These are phyloP conservation scores for Musa balbisiana DNA, from an alignment of 202 grass and related monocot genomes.

Conservation along the genomic window DNA sequence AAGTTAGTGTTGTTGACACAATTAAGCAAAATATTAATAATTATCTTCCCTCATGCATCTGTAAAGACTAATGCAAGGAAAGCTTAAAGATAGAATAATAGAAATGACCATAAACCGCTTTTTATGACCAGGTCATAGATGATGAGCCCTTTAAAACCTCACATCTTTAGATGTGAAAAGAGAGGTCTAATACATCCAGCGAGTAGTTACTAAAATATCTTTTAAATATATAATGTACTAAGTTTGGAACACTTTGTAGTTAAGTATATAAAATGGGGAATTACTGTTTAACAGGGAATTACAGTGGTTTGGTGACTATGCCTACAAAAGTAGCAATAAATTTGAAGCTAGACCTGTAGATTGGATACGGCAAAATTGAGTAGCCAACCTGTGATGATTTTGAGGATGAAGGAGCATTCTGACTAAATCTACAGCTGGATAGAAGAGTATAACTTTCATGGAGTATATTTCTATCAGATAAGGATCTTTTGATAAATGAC, in stretches of 20 bases:
- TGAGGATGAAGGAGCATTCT: constrained; percentile 52
- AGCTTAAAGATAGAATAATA: background rate
- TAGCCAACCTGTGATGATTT: constrained; percentile 53
- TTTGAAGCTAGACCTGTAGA: background rate
- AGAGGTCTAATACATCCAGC: background rate
- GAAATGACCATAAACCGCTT: background rate
- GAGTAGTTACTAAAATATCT: too few species aligned
- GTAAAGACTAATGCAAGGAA: background rate
- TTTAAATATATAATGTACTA: too few species aligned
- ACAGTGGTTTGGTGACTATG: background rate
- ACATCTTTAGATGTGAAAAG: too few species aligned
- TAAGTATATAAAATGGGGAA: too few species aligned
- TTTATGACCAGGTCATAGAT: background rate
- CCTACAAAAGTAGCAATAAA: background rate
- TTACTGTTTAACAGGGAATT: too few species aligned
- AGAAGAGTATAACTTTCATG: constrained; percentile 40
- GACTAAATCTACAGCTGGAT: constrained; percentile 31
- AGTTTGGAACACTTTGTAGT: too few species aligned
- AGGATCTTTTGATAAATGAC: constrained; percentile 73
- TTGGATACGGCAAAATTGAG: background rate
- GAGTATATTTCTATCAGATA: constrained; percentile 85
- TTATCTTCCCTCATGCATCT: background rate
- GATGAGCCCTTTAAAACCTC: background rate
- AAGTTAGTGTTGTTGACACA: background rate
- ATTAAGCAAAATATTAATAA: background rate